A percentile compares a stretch with the other conserved stretches of the same genome.
Evolutionary conservation across 2,329 filamentous ascomycete genomes (phyloP).

Genomic region (Thermoascus crustaceus): DNA sequence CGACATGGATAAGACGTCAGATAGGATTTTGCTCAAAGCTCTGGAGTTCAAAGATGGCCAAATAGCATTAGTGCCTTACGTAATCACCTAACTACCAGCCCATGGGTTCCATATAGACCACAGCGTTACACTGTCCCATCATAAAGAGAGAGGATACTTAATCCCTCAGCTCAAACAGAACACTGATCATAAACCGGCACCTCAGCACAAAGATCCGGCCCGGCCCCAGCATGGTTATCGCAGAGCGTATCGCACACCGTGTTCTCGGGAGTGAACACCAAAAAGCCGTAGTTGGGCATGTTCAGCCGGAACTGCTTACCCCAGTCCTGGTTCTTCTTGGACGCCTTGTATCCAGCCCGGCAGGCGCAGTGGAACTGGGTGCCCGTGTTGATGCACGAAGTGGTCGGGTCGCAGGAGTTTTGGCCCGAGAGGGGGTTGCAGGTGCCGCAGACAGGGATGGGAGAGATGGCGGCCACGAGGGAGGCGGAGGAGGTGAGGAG

Average conservation of each 20-base stretch:
- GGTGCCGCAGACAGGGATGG: slow-evolving; percentile 23
- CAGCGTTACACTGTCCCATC: too few species aligned
- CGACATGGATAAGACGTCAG: too few species aligned
- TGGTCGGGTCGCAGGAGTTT: slow-evolving; percentile 36
- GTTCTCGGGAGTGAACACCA: slow-evolving; percentile 30
- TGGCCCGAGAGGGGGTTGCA: slow-evolving; percentile 34
- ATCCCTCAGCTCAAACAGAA: slow-evolving; percentile 18
- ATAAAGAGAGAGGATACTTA: too few species aligned
- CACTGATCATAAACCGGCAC: slow-evolving; percentile 24
- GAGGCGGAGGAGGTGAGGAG: slow-evolving; percentile 19
- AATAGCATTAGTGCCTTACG: too few species aligned
- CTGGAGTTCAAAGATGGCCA: too few species aligned
- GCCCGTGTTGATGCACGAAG: slow-evolving; percentile 38
- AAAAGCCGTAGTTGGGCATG: slow-evolving; percentile 31
- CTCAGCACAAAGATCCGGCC: slow-evolving; percentile 27
- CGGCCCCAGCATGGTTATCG: slow-evolving; percentile 22
- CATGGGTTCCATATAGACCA: too few species aligned
- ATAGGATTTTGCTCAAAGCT: too few species aligned
- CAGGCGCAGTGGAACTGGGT: slow-evolving; percentile 34
- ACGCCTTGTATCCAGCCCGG: slow-evolving; percentile 34
- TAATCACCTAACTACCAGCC: too few species aligned
- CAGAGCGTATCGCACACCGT: slow-evolving; percentile 30
- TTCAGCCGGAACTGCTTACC: slow-evolving; percentile 30
- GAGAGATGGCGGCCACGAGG: slow-evolving; percentile 12
- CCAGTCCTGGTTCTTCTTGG: slow-evolving; percentile 19